Evolutionary conservation across 2,329 filamentous ascomycete genomes (phyloP).

Genomic region (Aspergillus texensis): DNA sequence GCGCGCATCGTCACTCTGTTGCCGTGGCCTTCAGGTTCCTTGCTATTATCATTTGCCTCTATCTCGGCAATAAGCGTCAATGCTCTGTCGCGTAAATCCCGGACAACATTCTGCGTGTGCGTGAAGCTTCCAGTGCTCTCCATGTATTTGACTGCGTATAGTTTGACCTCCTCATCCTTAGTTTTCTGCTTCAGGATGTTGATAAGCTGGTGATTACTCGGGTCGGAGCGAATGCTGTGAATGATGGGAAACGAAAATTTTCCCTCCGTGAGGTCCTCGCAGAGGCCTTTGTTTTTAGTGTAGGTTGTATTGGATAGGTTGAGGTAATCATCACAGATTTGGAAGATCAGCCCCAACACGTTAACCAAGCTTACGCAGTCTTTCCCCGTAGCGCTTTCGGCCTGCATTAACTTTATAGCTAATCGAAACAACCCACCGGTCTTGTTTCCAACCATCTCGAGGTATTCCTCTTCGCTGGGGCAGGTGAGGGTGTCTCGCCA

Average conservation of each 20-base stretch:
- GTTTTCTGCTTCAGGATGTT: constrained; percentile 94
- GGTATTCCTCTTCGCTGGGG: constrained; percentile 51
- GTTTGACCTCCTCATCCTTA: constrained; percentile 81
- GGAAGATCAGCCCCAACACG: constrained; percentile 49
- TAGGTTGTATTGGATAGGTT: constrained; percentile 77
- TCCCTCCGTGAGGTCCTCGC: constrained; percentile 93
- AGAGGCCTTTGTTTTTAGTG: constrained; percentile 86
- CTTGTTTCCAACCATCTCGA: constrained; percentile 54
- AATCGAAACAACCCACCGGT: constrained; percentile 53
- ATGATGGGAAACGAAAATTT: constrained; percentile 98
- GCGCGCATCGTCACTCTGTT: constrained; percentile 61
- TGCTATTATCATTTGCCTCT: constrained; percentile 49
- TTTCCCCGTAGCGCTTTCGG: constrained; percentile 40
- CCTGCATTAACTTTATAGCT: constrained; percentile 50
- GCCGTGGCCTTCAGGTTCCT: constrained; percentile 49
- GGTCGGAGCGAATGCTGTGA: constrained; percentile 77
- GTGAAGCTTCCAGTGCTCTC: constrained; percentile 85
- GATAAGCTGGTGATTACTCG: constrained; percentile 67
- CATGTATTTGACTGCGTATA: constrained; percentile 90
- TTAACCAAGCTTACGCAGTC: constrained; percentile 69
- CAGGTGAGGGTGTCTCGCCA: constrained; percentile 51
- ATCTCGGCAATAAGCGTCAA: constrained; percentile 65
- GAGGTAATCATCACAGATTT: constrained; percentile 73
- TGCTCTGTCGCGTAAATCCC: constrained; percentile 66
- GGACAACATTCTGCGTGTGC: constrained; percentile 73